These are phyloP conservation scores for Rhynchospora tenuis DNA, from an alignment of 176 grass and related monocot species.

Conservation along the genomic window DNA sequence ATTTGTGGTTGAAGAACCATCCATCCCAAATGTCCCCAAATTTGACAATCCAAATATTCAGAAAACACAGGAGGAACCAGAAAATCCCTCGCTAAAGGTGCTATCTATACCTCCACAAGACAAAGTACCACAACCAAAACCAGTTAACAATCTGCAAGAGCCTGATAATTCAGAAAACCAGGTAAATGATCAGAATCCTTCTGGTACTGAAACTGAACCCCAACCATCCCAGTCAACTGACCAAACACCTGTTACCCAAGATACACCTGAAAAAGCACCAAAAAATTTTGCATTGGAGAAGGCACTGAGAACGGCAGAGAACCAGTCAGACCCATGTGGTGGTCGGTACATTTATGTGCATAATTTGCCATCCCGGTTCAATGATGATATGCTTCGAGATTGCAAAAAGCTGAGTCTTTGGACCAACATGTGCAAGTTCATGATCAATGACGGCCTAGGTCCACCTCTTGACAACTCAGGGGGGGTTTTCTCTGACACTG, in stretches of 20 bases:
- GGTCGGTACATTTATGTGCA: slow-evolving; percentile 99
- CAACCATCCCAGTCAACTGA: background rate
- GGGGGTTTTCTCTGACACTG: slow-evolving; percentile 78
- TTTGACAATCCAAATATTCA: background rate
- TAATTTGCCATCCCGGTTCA: slow-evolving; percentile 82
- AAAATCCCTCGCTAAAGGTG: slow-evolving; percentile 19
- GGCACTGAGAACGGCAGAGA: slow-evolving; percentile 61
- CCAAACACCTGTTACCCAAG: background rate
- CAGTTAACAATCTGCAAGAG: background rate
- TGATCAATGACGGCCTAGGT: slow-evolving; percentile 76
- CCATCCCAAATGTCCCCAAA: background rate
- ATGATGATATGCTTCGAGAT: slow-evolving; percentile 82
- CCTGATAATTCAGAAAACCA: background rate
- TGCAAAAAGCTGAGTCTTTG: slow-evolving; percentile 74
- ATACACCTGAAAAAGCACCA: slow-evolving; percentile 9
- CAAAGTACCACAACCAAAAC: background rate
- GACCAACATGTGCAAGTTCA: slow-evolving; percentile 98
- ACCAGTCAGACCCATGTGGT: slow-evolving; percentile 77
- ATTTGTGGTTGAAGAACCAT: background rate
- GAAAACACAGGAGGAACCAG: background rate
- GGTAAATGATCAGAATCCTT: background rate
- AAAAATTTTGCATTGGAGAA: slow-evolving; percentile 59
- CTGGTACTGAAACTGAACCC: background rate
- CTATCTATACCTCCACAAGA: background rate
- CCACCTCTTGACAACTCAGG: slow-evolving; percentile 66